These are phyloP conservation scores for Rhodotorula sp. DNA, from an alignment of 1,284 basidiomycete genomes.

Conservation along the genomic window DNA sequence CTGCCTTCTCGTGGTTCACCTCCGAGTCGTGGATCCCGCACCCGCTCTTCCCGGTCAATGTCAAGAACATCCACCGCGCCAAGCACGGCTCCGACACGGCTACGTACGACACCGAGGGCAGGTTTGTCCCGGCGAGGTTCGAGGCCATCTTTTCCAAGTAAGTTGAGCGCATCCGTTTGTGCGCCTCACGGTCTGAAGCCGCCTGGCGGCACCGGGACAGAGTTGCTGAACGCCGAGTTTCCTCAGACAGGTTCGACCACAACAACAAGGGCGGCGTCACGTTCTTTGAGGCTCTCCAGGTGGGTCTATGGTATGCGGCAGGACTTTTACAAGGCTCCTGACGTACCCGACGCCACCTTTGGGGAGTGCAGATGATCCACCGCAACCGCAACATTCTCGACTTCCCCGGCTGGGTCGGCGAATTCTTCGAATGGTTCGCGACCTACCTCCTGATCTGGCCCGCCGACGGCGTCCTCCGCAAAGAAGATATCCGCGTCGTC, in stretches of 20 bases:
- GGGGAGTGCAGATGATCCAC: conserved; percentile 12
- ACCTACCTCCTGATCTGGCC: conserved; percentile 58
- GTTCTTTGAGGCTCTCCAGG: conserved; percentile 38
- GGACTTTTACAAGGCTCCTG: neutral
- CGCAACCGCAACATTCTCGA: conserved; percentile 27
- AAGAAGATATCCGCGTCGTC: conserved; percentile 54
- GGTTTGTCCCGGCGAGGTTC: conserved; percentile 42
- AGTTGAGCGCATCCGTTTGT: neutral
- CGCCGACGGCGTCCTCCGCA: conserved; percentile 54
- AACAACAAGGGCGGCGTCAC: conserved; percentile 41
- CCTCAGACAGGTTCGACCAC: conserved; percentile 25
- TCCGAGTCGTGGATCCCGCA: conserved; percentile 39
- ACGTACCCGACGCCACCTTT: neutral
- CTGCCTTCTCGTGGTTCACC: conserved; percentile 35
- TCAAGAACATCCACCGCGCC: conserved; percentile 46
- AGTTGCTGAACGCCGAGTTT: too few species aligned
- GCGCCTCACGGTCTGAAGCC: too few species aligned
- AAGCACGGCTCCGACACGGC: conserved; percentile 47
- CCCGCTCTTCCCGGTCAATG: conserved; percentile 45
- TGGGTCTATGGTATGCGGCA: neutral
- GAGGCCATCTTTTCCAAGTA: conserved; percentile 40
- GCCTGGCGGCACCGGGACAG: too few species aligned
- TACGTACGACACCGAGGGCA: conserved; percentile 43
- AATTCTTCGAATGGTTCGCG: conserved; percentile 46
- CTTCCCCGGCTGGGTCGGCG: conserved; percentile 58